Base-by-base conservation (phyloP, 805 yeast genomes). In the Candida germanica region DNA sequence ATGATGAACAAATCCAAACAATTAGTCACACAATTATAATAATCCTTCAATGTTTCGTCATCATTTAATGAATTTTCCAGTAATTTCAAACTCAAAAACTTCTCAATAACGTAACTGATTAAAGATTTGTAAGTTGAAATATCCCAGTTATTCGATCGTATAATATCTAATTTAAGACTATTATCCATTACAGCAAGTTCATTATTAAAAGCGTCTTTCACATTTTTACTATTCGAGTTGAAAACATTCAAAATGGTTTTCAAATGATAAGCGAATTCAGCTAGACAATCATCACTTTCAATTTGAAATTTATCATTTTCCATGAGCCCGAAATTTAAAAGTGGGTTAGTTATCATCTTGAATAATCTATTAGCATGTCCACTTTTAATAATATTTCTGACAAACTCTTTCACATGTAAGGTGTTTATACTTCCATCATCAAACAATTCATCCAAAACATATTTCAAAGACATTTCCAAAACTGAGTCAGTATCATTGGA, bases 311-410 rank as follows among this genome's bases (percentile, higher is more conserved):
- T 39, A 35, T 59, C 38, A 32, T 46, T 38, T 49, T 48, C 43
- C 65, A 74, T 18, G 47, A 64, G 49, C 53, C 63, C 40, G 39
- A 60, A 63, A 8, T 64, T 54, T 29, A 79, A 50, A 9, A 86
- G 51, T 5, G 83, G 76, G n/a, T 71, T 68, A 1, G 82, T 63
- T 13, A 71, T 61, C 29, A 87, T 57, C 40, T 78, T 77, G 42
- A 86, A 73, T 3, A 89, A 55, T 38, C 83, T 67, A 40, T 77
- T 78, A 0, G 80, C 58, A 0, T 81, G 67, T 0, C 88, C 88
- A 18, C 71, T 61, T 29, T 65, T 59, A 8, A 49, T 22, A 8
- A 44, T 27, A 13, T 26, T 37, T 23, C 36, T 26, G 4, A 44
- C 29, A 33, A 49, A 49, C 15, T 46, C 49, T n/a, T 29, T 15